phyloP scores from a whole-genome alignment of 495 filamentous ascomycete species.

The Mytilinidion resinicola region DNA sequence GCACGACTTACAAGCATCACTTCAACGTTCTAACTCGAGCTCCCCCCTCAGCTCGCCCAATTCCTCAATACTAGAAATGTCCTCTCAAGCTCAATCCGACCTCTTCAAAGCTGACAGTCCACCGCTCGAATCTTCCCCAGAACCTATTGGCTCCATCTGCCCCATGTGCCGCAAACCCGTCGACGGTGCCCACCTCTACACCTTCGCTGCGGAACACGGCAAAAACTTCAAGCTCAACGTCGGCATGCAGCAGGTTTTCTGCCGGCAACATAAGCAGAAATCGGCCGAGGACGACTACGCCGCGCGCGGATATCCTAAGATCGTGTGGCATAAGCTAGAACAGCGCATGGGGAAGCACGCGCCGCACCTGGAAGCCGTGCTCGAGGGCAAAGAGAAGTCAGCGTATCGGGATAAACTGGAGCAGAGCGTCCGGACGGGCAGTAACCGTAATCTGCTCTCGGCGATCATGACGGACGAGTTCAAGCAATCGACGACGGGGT shows the following conservation, averaged over 20 bases:
- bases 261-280: constrained; percentile 57
- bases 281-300: constrained; percentile 57
- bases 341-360: constrained; percentile 55
- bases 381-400: constrained; percentile 51
- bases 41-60: background rate
- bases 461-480: constrained; percentile 22
- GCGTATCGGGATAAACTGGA: constrained; percentile 58
- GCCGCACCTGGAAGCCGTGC: constrained; percentile 48
- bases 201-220: background rate
- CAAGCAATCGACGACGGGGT: constrained; percentile 55
- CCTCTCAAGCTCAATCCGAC: background rate
- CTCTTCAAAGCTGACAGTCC: background rate
- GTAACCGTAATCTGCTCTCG: constrained; percentile 43
- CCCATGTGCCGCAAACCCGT: background rate
- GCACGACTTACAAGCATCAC: background rate
- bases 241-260: constrained; percentile 51
- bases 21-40: background rate
- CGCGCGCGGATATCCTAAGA: constrained; percentile 63
- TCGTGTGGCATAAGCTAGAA: constrained; percentile 68
- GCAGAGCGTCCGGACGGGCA: constrained; percentile 51
- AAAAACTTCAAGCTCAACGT: constrained; percentile 15
- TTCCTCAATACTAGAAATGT: background rate
- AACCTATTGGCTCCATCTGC: background rate
- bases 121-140: background rate
- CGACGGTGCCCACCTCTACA: background rate